Base-by-base conservation (phyloP, 257 asterid genomes). In the Lycium barbarum region DNA sequence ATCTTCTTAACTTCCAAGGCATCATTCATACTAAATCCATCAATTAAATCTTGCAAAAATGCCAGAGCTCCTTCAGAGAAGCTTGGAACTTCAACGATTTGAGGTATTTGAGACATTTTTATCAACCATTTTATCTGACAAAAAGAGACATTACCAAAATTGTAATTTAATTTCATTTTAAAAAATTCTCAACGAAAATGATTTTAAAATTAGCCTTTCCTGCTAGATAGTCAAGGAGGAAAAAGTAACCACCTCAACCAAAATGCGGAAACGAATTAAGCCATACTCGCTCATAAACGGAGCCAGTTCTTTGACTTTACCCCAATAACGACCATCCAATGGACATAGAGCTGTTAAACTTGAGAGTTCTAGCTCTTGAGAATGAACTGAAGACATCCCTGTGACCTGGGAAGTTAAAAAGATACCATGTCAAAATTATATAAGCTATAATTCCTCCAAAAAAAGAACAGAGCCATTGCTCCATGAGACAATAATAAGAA, bases 241-340 rank as follows among this genome's bases (percentile, higher is more conserved):
- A 62, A 81, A 63, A 45, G 33, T 22, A 49, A 81, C 51, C 84
- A 94, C 99, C 99, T 96, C 99, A 71, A 96, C 98, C 35, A 95
- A 83, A 88, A 95, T 92, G 43, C 99, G 94, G 84, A 84, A 95
- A 73, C 89, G 94, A 66, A 93, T 96, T 58, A 95, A 93, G 81
- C 97, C 98, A 85, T 91, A 95, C 88, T 96, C 98, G 84, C 98
- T 91, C 95, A 90, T 81, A 84, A 90, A 91, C 54, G 94, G 95
- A 47, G 95, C 92, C 91, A 96, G 88, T 57, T 93, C 98, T 91
- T 93, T 93, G 80, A 93, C 98, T 90, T 96, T 95, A 71, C 47
- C 86, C 97, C 98, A 90, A 86, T 96, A 96, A 14, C 99, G 98
- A 17, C 99, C 99, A 88, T 96, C 99, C 87, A 96, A 82, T 2